A percentile compares a stretch with the other conserved stretches of the same genome.
phyloP scores from a whole-genome alignment of 495 filamentous ascomycete genomes.

The Aspergillus coremiiformis region DNA sequence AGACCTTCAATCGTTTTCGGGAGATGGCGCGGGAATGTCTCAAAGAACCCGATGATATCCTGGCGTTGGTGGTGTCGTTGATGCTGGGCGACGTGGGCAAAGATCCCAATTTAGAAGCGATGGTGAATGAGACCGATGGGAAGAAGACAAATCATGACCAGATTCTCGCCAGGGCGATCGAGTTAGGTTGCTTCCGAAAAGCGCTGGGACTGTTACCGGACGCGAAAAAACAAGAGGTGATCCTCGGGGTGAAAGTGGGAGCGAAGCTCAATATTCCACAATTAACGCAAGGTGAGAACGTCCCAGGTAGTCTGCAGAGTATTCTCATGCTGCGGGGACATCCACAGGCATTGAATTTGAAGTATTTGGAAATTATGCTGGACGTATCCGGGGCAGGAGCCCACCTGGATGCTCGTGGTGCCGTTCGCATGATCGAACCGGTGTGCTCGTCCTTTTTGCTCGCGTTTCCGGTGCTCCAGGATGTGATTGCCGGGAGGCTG shows the following conservation, averaged over 20 bases:
- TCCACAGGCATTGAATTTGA: not conserved
- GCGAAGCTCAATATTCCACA: slow-evolving; percentile 35
- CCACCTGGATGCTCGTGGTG: not conserved
- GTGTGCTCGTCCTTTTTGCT: not conserved
- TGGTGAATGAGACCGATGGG: not conserved
- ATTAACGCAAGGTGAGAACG: slow-evolving; percentile 29
- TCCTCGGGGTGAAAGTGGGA: slow-evolving; percentile 33
- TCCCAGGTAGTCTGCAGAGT: slow-evolving; percentile 14
- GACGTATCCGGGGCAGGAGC: not conserved
- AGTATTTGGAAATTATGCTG: slow-evolving; percentile 4
- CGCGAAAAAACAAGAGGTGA: slow-evolving; percentile 13
- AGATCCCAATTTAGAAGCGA: not conserved
- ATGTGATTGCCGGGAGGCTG: not conserved
- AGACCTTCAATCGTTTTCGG: slow-evolving; percentile 1
- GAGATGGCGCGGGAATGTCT: not conserved
- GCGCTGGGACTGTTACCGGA: not conserved
- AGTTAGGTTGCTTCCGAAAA: not conserved
- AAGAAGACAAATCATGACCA: not conserved
- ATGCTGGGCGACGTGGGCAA: not conserved
- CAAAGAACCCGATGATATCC: not conserved
- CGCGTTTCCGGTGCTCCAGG: not conserved
- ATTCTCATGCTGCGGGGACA: not conserved
- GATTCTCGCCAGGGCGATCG: not conserved
- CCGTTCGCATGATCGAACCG: slow-evolving; percentile 2
- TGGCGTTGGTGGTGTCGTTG: not conserved